phyloP scores from a whole-genome alignment of 192 early-diverging fungal species.

The Linnemannia zychae region DNA sequence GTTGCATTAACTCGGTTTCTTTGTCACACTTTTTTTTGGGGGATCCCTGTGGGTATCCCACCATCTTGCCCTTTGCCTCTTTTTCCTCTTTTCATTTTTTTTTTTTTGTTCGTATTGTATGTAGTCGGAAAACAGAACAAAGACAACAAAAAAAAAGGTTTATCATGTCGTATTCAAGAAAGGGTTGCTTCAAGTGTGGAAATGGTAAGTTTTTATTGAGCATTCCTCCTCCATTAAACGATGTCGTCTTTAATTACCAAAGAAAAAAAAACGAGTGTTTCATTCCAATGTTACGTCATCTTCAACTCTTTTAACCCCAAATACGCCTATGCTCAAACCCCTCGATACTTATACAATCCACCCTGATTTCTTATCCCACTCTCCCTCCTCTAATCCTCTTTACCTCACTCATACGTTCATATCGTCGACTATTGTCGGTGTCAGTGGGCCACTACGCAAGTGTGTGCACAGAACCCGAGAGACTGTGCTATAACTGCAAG shows the following conservation, averaged over 20 bases:
- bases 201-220: slow-evolving; percentile 55
- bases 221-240: background rate
- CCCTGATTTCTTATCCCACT: no score
- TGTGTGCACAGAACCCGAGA: slow-evolving; percentile 63
- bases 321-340: no score
- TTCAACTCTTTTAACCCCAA: no score
- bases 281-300: no score
- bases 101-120: background rate
- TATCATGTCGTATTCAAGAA: slow-evolving; percentile 59
- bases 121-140: background rate
- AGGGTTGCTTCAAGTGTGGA: slow-evolving; percentile 70
- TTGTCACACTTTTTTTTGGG: no score
- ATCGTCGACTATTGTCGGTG: background rate
- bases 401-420: background rate
- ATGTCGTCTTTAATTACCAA: no score
- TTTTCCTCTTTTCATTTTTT: background rate
- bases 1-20: no score
- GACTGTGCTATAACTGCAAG: slow-evolving; percentile 72
- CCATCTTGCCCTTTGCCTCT: no score
- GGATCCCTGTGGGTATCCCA: no score
- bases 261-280: background rate
- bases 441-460: slow-evolving; percentile 68
- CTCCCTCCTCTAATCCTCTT: no score
- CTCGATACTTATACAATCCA: no score
- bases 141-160: background rate